These are phyloP conservation scores for Entamoeba dispar DNA, from an alignment of 208 protist genomes.

Conservation along the genomic window DNA sequence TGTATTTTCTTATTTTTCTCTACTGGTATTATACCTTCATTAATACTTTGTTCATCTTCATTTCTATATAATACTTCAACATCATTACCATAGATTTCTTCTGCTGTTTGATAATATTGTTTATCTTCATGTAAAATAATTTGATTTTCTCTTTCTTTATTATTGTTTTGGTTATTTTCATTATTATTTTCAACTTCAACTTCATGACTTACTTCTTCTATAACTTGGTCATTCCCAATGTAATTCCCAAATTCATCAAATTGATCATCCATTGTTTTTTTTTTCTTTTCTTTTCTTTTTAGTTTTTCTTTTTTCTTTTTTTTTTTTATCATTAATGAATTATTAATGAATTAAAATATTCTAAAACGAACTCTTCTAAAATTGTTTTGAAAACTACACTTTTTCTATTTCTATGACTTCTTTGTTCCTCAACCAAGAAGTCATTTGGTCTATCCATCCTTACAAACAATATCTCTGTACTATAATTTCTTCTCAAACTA, in stretches of 20 bases:
- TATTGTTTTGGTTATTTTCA: too few relatives aligned
- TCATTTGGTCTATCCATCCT: background rate
- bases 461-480: background rate
- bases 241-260: background rate
- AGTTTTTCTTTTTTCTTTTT: too few relatives aligned
- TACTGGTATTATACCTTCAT: background rate
- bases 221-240: background rate
- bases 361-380: too few relatives aligned
- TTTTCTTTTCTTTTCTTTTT: background rate
- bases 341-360: too few relatives aligned
- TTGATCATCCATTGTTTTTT: background rate
- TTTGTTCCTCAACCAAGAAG: background rate
- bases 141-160: background rate
- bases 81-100: background rate
- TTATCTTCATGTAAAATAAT: background rate
- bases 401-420: background rate
- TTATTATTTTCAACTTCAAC: background rate
- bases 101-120: background rate
- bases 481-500: background rate
- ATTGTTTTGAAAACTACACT: too few relatives aligned
- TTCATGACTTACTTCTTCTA: too few relatives aligned
- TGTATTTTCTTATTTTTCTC: background rate
- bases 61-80: background rate
- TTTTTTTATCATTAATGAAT: too few relatives aligned
- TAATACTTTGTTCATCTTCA: background rate